Base-by-base conservation (phyloP, 345 rosid species). In the Sisymbrium altissimum region DNA sequence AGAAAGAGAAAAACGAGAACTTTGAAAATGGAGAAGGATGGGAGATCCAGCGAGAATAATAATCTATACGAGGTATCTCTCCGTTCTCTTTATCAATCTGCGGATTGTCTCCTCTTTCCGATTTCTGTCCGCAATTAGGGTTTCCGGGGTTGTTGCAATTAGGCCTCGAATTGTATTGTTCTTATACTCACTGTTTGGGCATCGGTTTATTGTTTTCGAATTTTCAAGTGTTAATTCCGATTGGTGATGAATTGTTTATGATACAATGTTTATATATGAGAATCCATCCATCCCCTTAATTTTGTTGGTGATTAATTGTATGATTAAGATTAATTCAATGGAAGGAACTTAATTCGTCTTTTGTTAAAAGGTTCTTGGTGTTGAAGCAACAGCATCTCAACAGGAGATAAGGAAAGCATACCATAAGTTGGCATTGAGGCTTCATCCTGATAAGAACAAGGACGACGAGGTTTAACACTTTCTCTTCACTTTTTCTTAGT, bases 381-480 rank as follows among this genome's bases (percentile, higher is more conserved):
- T 92, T 5, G 64, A 12, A 33, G 27, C 70, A 72, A 80, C 86
- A 12, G 93, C 98, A 64, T 77, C 96, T 59, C 86, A 84, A 38
- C 92, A 94, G 17, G 96, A 91, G 68, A 94, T 94, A 64, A 89
- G 86, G 88, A 91, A 87, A 81, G 96, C 98, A 4, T 94, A 91
- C 68, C 75, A 94, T 73, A 95, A 87, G 38, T 67, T 92, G 82
- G 97, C 98, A 30, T 72, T 92, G 82, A 79, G 84, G 72, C 90
- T 95, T 53, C 99, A 92, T 60, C 99, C 96, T 25, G 99, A 95
- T 76, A 95, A 95, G 76, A 95, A 92, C 78, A 89, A 91, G 9
- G 96, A 85, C 30, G 94, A 95, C 72, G 90, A 86, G 92, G 97
- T 94, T 44, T 9, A 29, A 10, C 17, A 0, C 21, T 9, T 2